A percentile compares a stretch with the other conserved stretches of the same genome.
These are phyloP conservation scores for Musa acuminata DNA, from an alignment of 176 grass and related monocot species.

Conservation along the genomic window DNA sequence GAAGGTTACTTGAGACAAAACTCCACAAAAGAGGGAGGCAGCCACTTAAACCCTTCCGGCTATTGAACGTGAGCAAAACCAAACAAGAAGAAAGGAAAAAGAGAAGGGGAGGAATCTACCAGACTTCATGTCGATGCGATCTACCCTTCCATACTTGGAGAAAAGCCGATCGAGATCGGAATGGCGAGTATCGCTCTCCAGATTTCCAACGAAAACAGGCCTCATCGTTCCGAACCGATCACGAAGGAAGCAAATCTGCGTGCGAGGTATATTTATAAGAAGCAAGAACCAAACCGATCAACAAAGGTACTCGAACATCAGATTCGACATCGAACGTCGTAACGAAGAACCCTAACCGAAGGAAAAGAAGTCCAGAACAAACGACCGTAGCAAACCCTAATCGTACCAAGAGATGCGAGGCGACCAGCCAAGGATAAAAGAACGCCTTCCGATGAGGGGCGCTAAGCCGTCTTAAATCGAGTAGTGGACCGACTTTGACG, in stretches of 20 bases:
- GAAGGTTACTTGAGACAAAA: too few relatives aligned
- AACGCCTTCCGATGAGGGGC: too few relatives aligned
- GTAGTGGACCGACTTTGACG: neutral
- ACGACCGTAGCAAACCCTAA: too few relatives aligned
- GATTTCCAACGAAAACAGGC: conserved; percentile 80
- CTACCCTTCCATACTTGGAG: conserved; percentile 66
- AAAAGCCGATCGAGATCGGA: conserved; percentile 72
- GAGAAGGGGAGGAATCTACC: conserved; percentile 31
- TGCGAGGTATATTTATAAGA: neutral
- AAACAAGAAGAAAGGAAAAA: neutral
- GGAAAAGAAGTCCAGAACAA: neutral
- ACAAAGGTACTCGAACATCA: neutral
- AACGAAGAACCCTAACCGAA: neutral
- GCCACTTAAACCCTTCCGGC: neutral
- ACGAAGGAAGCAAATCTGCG: neutral
- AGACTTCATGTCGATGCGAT: conserved; percentile 84
- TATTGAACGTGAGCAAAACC: neutral
- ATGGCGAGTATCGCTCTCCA: conserved; percentile 67
- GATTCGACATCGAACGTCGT: too few relatives aligned
- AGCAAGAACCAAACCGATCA: neutral
- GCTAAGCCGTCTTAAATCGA: too few relatives aligned
- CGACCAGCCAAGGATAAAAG: neutral
- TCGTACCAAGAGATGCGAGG: neutral
- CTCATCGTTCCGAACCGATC: conserved; percentile 29
- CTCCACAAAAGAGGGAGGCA: neutral